Percentiles rank a stretch among this genome's conserved stretches.
These are phyloP conservation scores for Aspergillus heteromorphus DNA, from an alignment of 495 filamentous ascomycete genomes.

Conservation along the genomic window DNA sequence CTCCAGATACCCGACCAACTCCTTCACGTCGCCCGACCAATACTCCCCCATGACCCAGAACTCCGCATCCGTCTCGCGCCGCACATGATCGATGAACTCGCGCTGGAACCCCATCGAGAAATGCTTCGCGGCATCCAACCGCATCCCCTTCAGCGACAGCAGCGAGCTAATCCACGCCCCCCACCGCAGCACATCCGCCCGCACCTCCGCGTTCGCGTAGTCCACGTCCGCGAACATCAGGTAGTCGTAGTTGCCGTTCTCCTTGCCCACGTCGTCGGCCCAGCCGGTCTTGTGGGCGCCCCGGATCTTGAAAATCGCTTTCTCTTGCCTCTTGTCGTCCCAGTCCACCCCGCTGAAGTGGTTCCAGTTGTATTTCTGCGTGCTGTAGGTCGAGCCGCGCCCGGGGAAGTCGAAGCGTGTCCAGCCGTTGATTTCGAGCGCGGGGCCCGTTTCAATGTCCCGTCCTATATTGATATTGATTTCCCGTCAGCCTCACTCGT, in stretches of 20 bases:
- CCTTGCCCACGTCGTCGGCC: conserved; percentile 57
- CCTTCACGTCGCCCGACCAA: conserved; percentile 56
- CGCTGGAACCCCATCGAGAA: conserved; percentile 58
- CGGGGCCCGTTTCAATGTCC: conserved; percentile 45
- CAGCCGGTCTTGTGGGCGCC: conserved; percentile 57
- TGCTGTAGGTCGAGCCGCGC: conserved; percentile 54
- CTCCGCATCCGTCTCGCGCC: conserved; percentile 41
- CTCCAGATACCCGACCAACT: conserved; percentile 52
- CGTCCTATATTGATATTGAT: conserved; percentile 34
- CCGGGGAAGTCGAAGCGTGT: conserved; percentile 60
- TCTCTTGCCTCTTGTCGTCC: conserved; percentile 49
- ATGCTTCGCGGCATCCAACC: conserved; percentile 72
- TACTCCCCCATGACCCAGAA: conserved; percentile 71
- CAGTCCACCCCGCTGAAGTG: conserved; percentile 69
- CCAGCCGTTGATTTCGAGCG: conserved; percentile 61
- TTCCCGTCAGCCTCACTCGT: neutral
- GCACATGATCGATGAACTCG: conserved; percentile 51
- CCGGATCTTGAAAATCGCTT: conserved; percentile 61
- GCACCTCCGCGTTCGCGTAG: conserved; percentile 59
- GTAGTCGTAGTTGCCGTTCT: conserved; percentile 69
- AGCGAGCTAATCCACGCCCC: conserved; percentile 56
- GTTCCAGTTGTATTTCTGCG: conserved; percentile 61
- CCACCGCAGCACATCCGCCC: conserved; percentile 59
- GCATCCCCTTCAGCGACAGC: conserved; percentile 55
- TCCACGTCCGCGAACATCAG: conserved; percentile 65